Evolutionary conservation across 305 asterid species (phyloP).

Genomic region (Fraxinus sp.): DNA sequence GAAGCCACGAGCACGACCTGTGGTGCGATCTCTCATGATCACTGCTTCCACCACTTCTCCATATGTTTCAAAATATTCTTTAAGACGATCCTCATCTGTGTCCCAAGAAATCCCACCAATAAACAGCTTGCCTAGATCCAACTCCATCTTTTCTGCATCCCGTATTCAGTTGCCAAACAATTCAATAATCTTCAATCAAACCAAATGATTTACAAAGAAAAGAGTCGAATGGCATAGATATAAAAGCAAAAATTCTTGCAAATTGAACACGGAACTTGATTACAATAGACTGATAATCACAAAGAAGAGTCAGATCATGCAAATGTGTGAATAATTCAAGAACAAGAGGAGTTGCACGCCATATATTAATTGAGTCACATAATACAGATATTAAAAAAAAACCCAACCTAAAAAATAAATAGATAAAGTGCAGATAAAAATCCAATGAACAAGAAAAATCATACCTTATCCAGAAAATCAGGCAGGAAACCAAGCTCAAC

Average conservation of each 20-base stretch:
- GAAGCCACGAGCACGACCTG: conserved; percentile 78
- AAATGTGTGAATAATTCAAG: conserved; percentile 16
- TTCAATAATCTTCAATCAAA: conserved; percentile 3
- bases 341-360: background rate
- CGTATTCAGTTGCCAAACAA: conserved; percentile 11
- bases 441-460: conserved; percentile 4
- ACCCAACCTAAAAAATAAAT: conserved; percentile 27
- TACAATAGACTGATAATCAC: conserved; percentile 6
- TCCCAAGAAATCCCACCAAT: conserved; percentile 78
- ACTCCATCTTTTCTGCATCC: conserved; percentile 50
- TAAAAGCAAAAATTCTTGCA: conserved; percentile 1
- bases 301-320: conserved; percentile 17
- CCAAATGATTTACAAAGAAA: conserved; percentile 4
- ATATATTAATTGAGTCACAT: conserved; percentile 5
- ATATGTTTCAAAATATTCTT: conserved; percentile 57
- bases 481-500: conserved; percentile 37
- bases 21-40: conserved; percentile 71
- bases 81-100: conserved; percentile 66
- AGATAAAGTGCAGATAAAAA: conserved; percentile 26
- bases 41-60: conserved; percentile 70
- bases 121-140: conserved; percentile 64
- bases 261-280: conserved; percentile 14
- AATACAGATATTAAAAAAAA: background rate
- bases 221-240: background rate
- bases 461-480: conserved; percentile 52